These are phyloP conservation scores for Colletotrichum cordylinicola DNA, from an alignment of 2,329 filamentous ascomycete species.

Conservation along the genomic window DNA sequence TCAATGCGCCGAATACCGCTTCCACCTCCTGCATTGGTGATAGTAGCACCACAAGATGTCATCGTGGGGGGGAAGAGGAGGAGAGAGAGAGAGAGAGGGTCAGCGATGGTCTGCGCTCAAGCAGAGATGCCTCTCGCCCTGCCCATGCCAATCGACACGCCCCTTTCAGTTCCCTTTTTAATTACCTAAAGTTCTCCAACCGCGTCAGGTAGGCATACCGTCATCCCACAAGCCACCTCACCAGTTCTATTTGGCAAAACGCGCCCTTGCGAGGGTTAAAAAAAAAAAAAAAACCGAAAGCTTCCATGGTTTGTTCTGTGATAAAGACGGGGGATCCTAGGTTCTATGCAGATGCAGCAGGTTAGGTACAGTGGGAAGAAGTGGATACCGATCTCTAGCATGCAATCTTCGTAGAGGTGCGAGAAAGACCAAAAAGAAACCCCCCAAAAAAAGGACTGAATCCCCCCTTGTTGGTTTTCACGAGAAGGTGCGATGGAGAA, in stretches of 20 bases:
- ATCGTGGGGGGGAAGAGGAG: neutral
- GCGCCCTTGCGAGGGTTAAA: neutral
- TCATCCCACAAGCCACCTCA: neutral
- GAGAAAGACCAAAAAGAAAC: neutral
- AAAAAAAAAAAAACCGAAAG: neutral
- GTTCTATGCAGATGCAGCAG: neutral
- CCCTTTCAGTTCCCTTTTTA: neutral
- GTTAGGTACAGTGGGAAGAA: neutral
- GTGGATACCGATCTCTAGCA: neutral
- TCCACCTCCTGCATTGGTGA: conserved; percentile 8
- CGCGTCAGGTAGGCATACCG: neutral
- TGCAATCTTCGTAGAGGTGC: neutral
- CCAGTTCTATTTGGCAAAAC: neutral
- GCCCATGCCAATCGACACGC: conserved; percentile 13
- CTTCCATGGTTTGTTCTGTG: neutral
- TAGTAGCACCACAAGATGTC: conserved; percentile 6
- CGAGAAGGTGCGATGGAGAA: neutral
- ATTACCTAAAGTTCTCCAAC: neutral
- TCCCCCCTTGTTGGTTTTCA: neutral
- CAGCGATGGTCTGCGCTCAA: neutral
- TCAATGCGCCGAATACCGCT: neutral
- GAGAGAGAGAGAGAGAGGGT: too few species aligned
- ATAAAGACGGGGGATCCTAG: neutral
- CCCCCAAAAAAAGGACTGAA: neutral
- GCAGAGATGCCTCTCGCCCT: neutral